Conservation (phyloP, 805 yeast genomes). For the Monosporozyma yasuniensis region DNA sequence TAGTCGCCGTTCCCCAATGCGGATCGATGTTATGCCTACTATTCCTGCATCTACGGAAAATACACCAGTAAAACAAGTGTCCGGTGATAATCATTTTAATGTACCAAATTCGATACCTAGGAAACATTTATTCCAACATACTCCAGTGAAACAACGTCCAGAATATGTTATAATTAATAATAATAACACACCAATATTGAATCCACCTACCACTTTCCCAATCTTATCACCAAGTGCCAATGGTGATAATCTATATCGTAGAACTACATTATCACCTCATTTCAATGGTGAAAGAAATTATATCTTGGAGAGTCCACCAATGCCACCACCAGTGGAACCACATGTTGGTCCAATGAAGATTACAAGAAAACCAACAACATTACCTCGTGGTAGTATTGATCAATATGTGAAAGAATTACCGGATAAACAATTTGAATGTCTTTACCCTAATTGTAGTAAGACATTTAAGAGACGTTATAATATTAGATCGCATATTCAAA, state of each 20-base stretch:
- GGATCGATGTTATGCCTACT: slow-evolving; percentile 17
- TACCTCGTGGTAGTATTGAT: slow-evolving; percentile 88
- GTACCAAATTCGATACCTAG: slow-evolving; percentile 14
- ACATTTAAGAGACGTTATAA: slow-evolving; percentile 82
- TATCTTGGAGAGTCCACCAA: slow-evolving; percentile 6
- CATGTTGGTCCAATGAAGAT: slow-evolving; percentile 17
- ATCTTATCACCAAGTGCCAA: slow-evolving; percentile 8
- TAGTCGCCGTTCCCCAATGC: slow-evolving; percentile 8
- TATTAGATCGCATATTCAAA: slow-evolving; percentile 90
- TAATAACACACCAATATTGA: slow-evolving; percentile 4
- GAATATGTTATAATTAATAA: neutral
- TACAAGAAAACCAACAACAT: slow-evolving; percentile 25
- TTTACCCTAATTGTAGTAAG: slow-evolving; percentile 71
- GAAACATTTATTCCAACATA: slow-evolving; percentile 25
- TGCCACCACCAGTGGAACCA: slow-evolving; percentile 12
- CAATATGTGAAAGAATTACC: slow-evolving; percentile 76
- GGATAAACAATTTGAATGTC: slow-evolving; percentile 64
- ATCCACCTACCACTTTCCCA: slow-evolving; percentile 7
- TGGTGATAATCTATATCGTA: neutral
- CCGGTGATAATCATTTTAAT: neutral
- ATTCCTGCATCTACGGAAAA: slow-evolving; percentile 25
- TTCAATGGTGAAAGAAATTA: neutral
- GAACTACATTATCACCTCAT: neutral
- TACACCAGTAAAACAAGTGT: slow-evolving; percentile 15
- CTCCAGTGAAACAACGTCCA: slow-evolving; percentile 15